A percentile compares a stretch with the other conserved stretches of the same genome.
Evolutionary conservation across 2,329 filamentous ascomycete genomes (phyloP).

Genomic region (Aureobasidium sp.): DNA sequence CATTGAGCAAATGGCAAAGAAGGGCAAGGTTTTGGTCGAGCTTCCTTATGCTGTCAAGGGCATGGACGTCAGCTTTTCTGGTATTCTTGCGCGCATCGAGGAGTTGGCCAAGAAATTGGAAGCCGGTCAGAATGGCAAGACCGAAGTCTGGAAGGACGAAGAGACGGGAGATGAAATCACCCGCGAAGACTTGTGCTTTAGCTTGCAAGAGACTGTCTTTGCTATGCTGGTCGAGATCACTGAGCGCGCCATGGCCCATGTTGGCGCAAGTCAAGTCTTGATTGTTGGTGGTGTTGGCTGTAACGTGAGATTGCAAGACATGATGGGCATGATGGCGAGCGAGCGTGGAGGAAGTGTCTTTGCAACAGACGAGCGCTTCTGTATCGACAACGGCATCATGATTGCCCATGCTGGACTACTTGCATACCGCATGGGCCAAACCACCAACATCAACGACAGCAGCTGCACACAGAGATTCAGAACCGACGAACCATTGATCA

Average conservation of each 20-base stretch:
- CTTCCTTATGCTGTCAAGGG: conserved; percentile 95
- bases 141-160: conserved; percentile 30
- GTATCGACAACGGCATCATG: conserved; percentile 99
- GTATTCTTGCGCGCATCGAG: conserved; percentile 80
- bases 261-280: conserved; percentile 81
- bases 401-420: conserved; percentile 92
- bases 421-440: conserved; percentile 74
- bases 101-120: conserved; percentile 65
- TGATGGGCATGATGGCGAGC: conserved; percentile 95
- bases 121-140: conserved; percentile 22
- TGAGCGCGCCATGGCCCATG: conserved; percentile 96
- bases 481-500: conserved; percentile 45
- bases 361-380: conserved; percentile 94
- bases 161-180: conserved; percentile 58
- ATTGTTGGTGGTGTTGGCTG: conserved; percentile 95
- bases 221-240: conserved; percentile 99
- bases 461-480: conserved; percentile 54
- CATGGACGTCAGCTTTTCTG: conserved; percentile 96
- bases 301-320: conserved; percentile 88
- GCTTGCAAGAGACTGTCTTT: conserved; percentile 88
- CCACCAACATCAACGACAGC: conserved; percentile 69
- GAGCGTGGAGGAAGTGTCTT: conserved; percentile 86
- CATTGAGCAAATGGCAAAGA: conserved; percentile 87
- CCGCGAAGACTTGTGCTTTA: conserved; percentile 83
- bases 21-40: conserved; percentile 66